Conservation (phyloP, 768 basidiomycete species). For the Rhodotorula diobovata region DNA sequence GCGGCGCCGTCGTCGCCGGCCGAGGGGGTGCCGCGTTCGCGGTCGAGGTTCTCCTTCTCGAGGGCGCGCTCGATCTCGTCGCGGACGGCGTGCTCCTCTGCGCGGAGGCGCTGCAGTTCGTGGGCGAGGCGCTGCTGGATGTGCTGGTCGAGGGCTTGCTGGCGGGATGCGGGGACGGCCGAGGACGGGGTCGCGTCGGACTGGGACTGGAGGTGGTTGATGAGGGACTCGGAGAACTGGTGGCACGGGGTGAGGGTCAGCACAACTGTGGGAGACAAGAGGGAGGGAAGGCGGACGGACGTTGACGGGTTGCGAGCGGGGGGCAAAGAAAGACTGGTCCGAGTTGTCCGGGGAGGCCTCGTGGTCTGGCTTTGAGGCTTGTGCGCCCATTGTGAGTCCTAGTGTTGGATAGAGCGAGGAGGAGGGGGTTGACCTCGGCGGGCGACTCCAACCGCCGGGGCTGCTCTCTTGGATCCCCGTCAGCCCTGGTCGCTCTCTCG, state of each 20-base stretch:
- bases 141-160: constrained; percentile 67
- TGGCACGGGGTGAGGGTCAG: neutral
- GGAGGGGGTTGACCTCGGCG: too few relatives aligned
- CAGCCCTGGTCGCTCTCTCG: neutral
- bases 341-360: constrained; percentile 6
- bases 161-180: constrained; percentile 62
- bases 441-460: neutral
- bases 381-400: constrained; percentile 27
- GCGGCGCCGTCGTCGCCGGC: constrained; percentile 47
- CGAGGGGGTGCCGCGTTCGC: constrained; percentile 56
- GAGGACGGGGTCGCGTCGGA: constrained; percentile 54
- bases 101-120: constrained; percentile 63
- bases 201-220: constrained; percentile 61
- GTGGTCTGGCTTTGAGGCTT: constrained; percentile 26
- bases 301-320: constrained; percentile 26
- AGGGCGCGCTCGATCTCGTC: constrained; percentile 70
- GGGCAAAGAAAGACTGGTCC: constrained; percentile 31
- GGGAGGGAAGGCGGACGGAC: neutral
- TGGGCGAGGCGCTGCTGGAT: constrained; percentile 66
- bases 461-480: neutral
- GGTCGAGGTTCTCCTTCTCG: constrained; percentile 81
- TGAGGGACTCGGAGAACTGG: constrained; percentile 78
- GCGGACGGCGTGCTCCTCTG: constrained; percentile 66
- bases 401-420: neutral
- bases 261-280: neutral